Percentiles rank a stretch among this genome's conserved stretches.
phyloP scores from a whole-genome alignment of 306 rosid species.

The Carpinus fangiana region DNA sequence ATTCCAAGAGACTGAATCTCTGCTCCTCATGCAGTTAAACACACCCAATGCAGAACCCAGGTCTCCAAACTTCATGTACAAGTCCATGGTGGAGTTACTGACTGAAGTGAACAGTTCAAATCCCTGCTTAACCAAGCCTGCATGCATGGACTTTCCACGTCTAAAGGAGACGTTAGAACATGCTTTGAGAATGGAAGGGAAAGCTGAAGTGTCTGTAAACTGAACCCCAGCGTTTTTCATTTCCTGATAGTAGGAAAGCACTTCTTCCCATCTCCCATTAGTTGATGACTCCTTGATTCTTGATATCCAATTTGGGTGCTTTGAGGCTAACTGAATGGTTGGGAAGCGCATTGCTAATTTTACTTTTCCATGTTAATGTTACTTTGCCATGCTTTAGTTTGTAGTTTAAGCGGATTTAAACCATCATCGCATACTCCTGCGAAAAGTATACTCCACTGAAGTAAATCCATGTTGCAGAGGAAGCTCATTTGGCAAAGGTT shows the following conservation, averaged over 20 bases:
- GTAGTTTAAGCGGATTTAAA: no score
- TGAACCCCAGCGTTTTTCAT: constrained; percentile 18
- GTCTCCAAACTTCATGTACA: constrained; percentile 40
- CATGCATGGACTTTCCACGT: constrained; percentile 39
- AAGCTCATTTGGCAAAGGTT: not conserved
- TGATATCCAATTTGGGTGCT: constrained; percentile 29
- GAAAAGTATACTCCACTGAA: not conserved
- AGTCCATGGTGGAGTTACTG: constrained; percentile 41
- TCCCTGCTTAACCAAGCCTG: constrained; percentile 38
- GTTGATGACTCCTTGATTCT: constrained; percentile 36
- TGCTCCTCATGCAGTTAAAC: constrained; percentile 26
- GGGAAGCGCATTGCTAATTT: constrained; percentile 20
- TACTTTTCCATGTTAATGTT: no score
- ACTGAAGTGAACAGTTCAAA: constrained; percentile 39
- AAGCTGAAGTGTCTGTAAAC: constrained; percentile 24
- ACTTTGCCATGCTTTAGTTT: no score
- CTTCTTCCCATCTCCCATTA: constrained; percentile 39
- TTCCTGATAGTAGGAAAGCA: constrained; percentile 31
- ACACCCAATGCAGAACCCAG: constrained; percentile 35
- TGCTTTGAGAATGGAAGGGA: constrained; percentile 41
- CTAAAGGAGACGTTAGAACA: constrained; percentile 31
- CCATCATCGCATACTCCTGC: not conserved
- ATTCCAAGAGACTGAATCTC: constrained; percentile 52
- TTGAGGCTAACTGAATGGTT: not conserved
- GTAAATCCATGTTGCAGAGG: not conserved